Percentiles rank a stretch among this genome's conserved stretches.
phyloP scores from a whole-genome alignment of 352 stramenopile genomes.

The Pythium oligandrum region DNA sequence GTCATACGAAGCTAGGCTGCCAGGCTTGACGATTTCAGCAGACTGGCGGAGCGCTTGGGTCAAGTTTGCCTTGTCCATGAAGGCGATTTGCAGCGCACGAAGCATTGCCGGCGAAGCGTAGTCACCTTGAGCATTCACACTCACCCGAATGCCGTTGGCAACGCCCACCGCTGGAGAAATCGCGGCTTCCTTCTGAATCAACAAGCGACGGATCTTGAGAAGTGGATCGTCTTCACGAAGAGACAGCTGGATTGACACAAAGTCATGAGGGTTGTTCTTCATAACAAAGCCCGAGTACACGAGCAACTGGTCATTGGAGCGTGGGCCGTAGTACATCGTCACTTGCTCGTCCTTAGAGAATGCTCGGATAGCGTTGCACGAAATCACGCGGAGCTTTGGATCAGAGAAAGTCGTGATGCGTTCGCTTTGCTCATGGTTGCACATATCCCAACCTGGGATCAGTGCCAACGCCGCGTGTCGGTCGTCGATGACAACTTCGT shows the following conservation, averaged over 20 bases:
- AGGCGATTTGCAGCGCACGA: conserved; percentile 26
- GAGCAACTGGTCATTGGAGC: conserved; percentile 43
- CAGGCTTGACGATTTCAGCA: conserved; percentile 4
- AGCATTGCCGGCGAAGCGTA: conserved; percentile 21
- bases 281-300: conserved; percentile 58
- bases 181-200: conserved; percentile 35
- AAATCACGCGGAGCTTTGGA: conserved; percentile 19
- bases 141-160: conserved; percentile 16
- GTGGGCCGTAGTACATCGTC: conserved; percentile 61
- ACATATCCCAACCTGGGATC: conserved; percentile 62
- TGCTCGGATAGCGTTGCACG: conserved; percentile 31
- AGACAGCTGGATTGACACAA: conserved; percentile 16
- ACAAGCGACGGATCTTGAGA: conserved; percentile 37
- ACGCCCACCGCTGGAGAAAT: conserved; percentile 9
- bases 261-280: conserved; percentile 31
- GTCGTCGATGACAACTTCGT: conserved; percentile 29
- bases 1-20: conserved; percentile 3
- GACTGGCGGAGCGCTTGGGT: conserved; percentile 23
- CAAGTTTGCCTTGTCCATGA: conserved; percentile 30
- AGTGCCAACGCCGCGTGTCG: conserved; percentile 29
- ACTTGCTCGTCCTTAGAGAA: conserved; percentile 37
- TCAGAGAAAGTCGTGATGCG: conserved; percentile 42
- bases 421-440: conserved; percentile 46
- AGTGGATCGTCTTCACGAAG: conserved; percentile 23
- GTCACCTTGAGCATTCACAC: conserved; percentile 21